Base-by-base conservation (phyloP, 208 protist species). In the Blechomonas ayalai region DNA sequence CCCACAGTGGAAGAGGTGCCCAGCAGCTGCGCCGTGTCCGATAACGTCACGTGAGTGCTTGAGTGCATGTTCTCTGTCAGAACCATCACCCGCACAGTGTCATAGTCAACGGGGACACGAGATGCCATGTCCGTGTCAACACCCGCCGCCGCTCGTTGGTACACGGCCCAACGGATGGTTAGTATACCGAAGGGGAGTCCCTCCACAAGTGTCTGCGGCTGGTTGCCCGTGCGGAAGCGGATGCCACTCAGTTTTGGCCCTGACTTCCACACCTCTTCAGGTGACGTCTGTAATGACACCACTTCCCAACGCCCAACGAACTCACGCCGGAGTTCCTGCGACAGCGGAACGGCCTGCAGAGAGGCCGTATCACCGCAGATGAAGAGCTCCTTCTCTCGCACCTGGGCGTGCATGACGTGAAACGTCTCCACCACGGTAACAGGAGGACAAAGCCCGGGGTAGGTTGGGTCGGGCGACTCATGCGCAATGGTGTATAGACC, bases 181-280 rank as follows among this genome's bases (percentile, higher is more conserved):
- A 92, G 58, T 19, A 92, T 72, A 20, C 84, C 84, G 56, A 92
- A 92, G n/a, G 80, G 80, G 27, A 92, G 61, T 8, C 74, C 73
- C 24, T 63, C 57, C 49, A 92, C 74, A 2, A 77, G 36, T 22
- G 80, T 88, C 39, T 71, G 56, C 7, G 69, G 46, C 15, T 46
- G 64, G 31, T 32, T 46, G 40, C 47, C 67, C 35, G 54, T 58
- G 25, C 88, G 69, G 37, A 92, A 83, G 15, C 32, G 51, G 26
- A 92, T 71, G 16, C 82, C 73, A 0, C 66, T 71, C 48, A 92
- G 73, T 56, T 77, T 82, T 25, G 43, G 42, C 0, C 66, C 67
- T 2, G 33, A 45, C 8, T 71, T 86, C 68, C 54, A 73, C 42
- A 76, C 73, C 31, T 69, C 68, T 9, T 67, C 57, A 13, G n/a